Evolutionary conservation across 2,329 filamentous ascomycete genomes (phyloP).

Genomic region (Claviceps humidiphila): DNA sequence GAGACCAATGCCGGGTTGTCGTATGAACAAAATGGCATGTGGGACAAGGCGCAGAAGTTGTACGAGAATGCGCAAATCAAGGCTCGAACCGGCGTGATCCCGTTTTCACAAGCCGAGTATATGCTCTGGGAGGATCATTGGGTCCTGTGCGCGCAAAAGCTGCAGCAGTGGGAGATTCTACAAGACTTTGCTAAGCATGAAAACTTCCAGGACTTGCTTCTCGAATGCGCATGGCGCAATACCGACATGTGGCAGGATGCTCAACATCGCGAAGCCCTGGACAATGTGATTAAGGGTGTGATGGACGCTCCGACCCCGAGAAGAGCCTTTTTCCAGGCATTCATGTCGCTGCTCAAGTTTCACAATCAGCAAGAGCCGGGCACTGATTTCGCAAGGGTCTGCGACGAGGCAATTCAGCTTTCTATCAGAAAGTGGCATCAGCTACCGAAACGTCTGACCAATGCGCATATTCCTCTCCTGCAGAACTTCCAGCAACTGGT

Average conservation of each 20-base stretch:
- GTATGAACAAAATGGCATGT: conserved; percentile 97
- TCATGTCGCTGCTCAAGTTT: conserved; percentile 90
- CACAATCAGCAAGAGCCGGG: conserved; percentile 74
- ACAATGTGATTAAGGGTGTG: conserved; percentile 88
- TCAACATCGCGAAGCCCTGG: conserved; percentile 77
- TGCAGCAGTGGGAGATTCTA: conserved; percentile 97
- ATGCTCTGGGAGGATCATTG: conserved; percentile 99
- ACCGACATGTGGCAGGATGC: conserved; percentile 87
- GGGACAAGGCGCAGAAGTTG: conserved; percentile 96
- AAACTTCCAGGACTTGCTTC: conserved; percentile 88
- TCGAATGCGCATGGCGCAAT: conserved; percentile 92
- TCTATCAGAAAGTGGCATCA: conserved; percentile 99
- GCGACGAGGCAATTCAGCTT: conserved; percentile 93
- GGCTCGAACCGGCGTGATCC: conserved; percentile 86
- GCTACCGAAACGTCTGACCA: conserved; percentile 82
- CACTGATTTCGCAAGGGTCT: conserved; percentile 75
- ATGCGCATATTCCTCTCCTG: conserved; percentile 85
- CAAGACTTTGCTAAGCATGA: conserved; percentile 98
- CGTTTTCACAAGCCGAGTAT: conserved; percentile 93
- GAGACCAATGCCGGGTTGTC: conserved; percentile 95
- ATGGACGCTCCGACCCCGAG: conserved; percentile 94
- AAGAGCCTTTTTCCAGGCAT: conserved; percentile 93
- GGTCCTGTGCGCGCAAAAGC: conserved; percentile 92
- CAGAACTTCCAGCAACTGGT: conserved; percentile 98
- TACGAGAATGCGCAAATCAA: conserved; percentile 97